Conservation (phyloP, 306 rosid species). For the Dryas drummondii region DNA sequence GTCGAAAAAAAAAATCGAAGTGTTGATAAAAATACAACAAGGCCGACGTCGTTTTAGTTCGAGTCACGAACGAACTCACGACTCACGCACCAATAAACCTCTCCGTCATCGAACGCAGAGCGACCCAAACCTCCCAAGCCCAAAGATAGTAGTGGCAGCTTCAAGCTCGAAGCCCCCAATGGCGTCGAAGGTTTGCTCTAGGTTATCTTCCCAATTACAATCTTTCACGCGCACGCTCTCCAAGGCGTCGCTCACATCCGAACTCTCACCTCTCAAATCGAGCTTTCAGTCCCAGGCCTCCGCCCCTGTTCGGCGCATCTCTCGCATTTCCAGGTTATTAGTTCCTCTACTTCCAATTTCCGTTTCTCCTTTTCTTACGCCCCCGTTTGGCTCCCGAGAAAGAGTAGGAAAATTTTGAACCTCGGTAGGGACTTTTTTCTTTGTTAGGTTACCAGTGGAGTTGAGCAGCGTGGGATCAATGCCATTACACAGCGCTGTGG, state of each 20-base stretch:
- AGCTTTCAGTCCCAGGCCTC: conserved; percentile 27
- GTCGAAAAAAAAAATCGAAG: neutral
- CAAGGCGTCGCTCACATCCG: conserved; percentile 34
- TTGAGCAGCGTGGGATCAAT: conserved; percentile 63
- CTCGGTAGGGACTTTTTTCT: neutral
- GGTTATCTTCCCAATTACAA: conserved; percentile 57
- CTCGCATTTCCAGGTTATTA: conserved; percentile 59
- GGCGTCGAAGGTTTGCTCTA: conserved; percentile 56
- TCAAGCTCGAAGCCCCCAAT: conserved; percentile 22
- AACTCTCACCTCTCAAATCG: conserved; percentile 35
- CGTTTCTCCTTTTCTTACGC: neutral
- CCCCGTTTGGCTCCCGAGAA: conserved; percentile 4
- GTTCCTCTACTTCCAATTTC: neutral
- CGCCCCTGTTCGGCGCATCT: conserved; percentile 43
- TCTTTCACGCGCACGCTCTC: conserved; percentile 33
- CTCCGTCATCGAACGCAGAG: neutral
- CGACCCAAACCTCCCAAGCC: conserved; percentile 1
- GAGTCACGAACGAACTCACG: no score
- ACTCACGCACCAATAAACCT: neutral
- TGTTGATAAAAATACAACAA: no score
- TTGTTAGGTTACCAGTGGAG: conserved; percentile 63
- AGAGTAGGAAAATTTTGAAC: neutral
- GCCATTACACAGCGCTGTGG: conserved; percentile 72
- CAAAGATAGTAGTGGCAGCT: neutral
- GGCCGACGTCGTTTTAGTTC: neutral